These are phyloP conservation scores for Eustoma russellianum DNA, from an alignment of 257 asterid genomes.

Conservation along the genomic window DNA sequence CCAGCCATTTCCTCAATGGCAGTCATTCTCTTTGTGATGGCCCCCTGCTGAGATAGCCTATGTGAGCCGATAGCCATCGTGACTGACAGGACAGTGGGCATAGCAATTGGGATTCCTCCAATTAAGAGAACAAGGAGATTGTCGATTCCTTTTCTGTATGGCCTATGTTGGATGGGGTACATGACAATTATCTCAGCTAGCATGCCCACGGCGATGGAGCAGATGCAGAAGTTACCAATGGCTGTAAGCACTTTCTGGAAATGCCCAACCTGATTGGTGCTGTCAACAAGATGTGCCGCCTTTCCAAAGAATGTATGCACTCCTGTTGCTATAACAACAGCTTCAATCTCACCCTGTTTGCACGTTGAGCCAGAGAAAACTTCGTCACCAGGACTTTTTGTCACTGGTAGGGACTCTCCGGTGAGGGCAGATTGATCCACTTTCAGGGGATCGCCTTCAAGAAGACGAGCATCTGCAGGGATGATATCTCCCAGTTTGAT, in stretches of 20 bases:
- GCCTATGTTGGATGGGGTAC: constrained; percentile 93
- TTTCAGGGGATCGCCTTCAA: constrained; percentile 93
- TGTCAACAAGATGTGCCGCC: constrained; percentile 99
- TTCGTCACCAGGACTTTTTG: constrained; percentile 70
- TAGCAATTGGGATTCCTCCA: constrained; percentile 97
- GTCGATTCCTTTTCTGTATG: constrained; percentile 84
- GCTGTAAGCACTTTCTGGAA: constrained; percentile 96
- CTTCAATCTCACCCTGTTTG: constrained; percentile 94
- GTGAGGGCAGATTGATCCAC: constrained; percentile 93
- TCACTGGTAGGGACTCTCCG: constrained; percentile 92
- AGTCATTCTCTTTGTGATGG: constrained; percentile 96
- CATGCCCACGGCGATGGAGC: constrained; percentile 92
- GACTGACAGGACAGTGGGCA: constrained; percentile 95
- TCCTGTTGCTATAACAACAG: constrained; percentile 93
- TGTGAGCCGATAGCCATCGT: constrained; percentile 99
- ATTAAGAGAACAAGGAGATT: constrained; percentile 91
- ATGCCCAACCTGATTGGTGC: constrained; percentile 96
- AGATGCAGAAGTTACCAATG: constrained; percentile 92
- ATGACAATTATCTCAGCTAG: constrained; percentile 70
- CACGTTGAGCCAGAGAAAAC: constrained; percentile 95
- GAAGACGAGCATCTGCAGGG: constrained; percentile 99
- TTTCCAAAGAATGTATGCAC: constrained; percentile 95
- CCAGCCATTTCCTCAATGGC: constrained; percentile 99
- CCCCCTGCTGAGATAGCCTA: constrained; percentile 95
- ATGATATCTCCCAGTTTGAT: constrained; percentile 77